Percentiles rank a stretch among this genome's conserved stretches.
These are phyloP conservation scores for Neocallimastix lanati DNA, from an alignment of 192 early-diverging fungal species.

Conservation along the genomic window DNA sequence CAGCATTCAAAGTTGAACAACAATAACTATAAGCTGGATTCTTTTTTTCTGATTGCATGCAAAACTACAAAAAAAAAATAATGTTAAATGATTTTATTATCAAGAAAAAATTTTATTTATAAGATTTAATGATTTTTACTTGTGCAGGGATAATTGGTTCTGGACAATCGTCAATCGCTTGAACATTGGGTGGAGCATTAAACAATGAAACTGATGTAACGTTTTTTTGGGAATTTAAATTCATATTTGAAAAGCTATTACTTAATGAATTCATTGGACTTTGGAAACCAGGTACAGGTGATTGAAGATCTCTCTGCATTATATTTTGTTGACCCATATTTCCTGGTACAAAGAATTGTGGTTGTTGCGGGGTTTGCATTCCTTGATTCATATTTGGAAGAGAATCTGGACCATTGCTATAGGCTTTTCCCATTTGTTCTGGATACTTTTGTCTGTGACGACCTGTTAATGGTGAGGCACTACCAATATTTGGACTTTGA, in stretches of 20 bases:
- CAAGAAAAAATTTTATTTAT: too few species aligned
- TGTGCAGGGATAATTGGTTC: background rate
- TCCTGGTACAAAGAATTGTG: background rate
- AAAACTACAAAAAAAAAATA: background rate
- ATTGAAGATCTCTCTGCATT: background rate
- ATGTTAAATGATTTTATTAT: too few species aligned
- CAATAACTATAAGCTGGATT: background rate
- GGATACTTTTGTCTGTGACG: background rate
- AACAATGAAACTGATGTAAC: background rate
- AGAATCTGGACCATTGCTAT: background rate
- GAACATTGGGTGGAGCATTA: background rate
- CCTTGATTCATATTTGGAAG: background rate
- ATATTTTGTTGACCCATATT: background rate
- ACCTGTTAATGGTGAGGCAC: background rate
- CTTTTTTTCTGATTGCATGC: background rate
- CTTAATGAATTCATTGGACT: background rate
- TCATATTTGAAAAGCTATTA: background rate
- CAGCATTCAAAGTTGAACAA: constrained; percentile 58
- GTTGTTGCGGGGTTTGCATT: background rate
- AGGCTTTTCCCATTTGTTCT: background rate
- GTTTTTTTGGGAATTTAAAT: background rate
- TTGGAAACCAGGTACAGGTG: background rate
- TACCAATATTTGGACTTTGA: background rate
- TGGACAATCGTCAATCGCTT: background rate
- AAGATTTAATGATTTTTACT: background rate